Percentiles rank a stretch among this genome's conserved stretches.
phyloP scores from a whole-genome alignment of 768 basidiomycete species.

The Rhodocollybia butyracea region DNA sequence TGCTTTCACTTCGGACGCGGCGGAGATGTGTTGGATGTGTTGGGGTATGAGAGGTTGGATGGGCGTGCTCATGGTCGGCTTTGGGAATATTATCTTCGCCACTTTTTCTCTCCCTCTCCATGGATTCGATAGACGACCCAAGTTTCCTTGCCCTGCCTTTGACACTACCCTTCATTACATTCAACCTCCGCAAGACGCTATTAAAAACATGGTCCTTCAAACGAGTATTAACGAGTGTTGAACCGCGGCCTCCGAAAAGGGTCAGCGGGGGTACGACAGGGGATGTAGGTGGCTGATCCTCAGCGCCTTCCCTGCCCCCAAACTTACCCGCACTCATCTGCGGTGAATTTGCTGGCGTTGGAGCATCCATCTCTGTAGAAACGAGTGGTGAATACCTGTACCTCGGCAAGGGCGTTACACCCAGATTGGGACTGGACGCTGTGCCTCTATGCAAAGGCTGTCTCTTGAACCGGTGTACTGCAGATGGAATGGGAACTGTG shows the following conservation, averaged over 20 bases:
- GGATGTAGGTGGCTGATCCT: not conserved
- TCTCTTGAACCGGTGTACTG: slow-evolving; percentile 34
- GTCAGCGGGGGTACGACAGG: slow-evolving; percentile 31
- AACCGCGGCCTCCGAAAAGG: slow-evolving; percentile 87
- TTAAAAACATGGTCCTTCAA: slow-evolving; percentile 95
- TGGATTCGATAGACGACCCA: slow-evolving; percentile 33
- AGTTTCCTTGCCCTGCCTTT: slow-evolving; percentile 16
- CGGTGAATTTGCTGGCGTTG: slow-evolving; percentile 50
- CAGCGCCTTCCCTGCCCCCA: no score
- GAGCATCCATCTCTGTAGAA: slow-evolving; percentile 38
- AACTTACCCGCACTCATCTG: slow-evolving; percentile 23
- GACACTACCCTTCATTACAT: no score
- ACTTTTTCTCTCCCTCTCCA: slow-evolving; percentile 27
- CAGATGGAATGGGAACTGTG: slow-evolving; percentile 25
- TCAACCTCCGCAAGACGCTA: slow-evolving; percentile 75
- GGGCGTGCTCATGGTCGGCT: no score
- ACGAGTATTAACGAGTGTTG: slow-evolving; percentile 90
- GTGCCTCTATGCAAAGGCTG: slow-evolving; percentile 48
- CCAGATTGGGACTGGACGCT: slow-evolving; percentile 70
- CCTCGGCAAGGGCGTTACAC: slow-evolving; percentile 40
- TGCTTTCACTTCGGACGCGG: slow-evolving; percentile 63
- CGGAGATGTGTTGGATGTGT: no score
- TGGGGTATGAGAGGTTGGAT: no score
- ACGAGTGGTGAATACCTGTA: slow-evolving; percentile 34
- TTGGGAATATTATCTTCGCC: no score